These are phyloP conservation scores for Pseudogymnoascus sp. DNA, from an alignment of 2,329 filamentous ascomycete species.

Conservation along the genomic window DNA sequence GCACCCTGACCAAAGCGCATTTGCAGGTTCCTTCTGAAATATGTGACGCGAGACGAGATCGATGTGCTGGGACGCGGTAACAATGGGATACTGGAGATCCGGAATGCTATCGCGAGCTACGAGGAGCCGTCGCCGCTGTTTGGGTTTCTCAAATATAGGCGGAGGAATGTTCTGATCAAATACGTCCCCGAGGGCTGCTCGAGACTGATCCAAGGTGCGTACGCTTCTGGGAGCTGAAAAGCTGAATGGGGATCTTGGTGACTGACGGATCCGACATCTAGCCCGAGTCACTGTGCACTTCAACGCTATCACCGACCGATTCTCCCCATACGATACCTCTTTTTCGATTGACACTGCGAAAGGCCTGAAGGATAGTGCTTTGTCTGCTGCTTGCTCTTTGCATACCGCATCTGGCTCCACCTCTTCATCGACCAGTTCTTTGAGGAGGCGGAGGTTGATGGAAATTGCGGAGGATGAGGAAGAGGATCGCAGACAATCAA, in stretches of 20 bases:
- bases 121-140: conserved; percentile 83
- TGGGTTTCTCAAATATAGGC: conserved; percentile 81
- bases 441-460: conserved; percentile 69
- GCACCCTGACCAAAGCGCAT: conserved; percentile 17
- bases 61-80: conserved; percentile 69
- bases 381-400: conserved; percentile 81
- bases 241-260: conserved; percentile 17
- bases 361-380: conserved; percentile 78
- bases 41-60: conserved; percentile 80
- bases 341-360: conserved; percentile 69
- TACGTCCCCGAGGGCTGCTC: conserved; percentile 89
- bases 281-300: conserved; percentile 75
- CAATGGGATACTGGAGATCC: conserved; percentile 77
- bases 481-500: conserved; percentile 60
- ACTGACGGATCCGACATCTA: conserved; percentile 34
- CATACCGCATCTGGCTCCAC: conserved; percentile 82
- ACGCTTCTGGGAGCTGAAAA: conserved; percentile 9
- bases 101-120: conserved; percentile 69
- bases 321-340: conserved; percentile 78
- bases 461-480: conserved; percentile 93
- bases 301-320: conserved; percentile 59
- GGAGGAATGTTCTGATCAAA: conserved; percentile 85
- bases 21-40: conserved; percentile 86
- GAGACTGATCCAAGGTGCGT: conserved; percentile 80
- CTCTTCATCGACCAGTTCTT: conserved; percentile 75